Evolutionary conservation across 495 filamentous ascomycete species (phyloP).

Genomic region (Neurospora sp.): DNA sequence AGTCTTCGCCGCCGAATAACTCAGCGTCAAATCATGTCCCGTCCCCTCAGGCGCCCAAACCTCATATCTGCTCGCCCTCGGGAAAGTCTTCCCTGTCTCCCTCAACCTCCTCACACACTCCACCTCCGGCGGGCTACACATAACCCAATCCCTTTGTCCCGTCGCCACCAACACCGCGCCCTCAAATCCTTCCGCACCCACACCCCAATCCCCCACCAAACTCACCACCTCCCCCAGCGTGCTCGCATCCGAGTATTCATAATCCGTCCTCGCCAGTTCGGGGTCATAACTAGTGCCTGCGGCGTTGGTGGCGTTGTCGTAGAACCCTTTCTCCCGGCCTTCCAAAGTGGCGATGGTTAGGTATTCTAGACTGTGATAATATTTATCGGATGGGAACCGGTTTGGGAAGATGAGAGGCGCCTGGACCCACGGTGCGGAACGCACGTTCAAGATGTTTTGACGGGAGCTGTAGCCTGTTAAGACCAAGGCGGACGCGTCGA

Average conservation of each 20-base stretch:
- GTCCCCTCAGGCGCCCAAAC: not conserved
- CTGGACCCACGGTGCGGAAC: too few relatives aligned
- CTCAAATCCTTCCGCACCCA: not conserved
- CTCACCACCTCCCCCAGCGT: not conserved
- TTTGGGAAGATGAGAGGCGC: too few relatives aligned
- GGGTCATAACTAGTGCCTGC: not conserved
- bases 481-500: constrained; percentile 10
- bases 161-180: not conserved
- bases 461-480: constrained; percentile 9
- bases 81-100: not conserved
- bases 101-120: not conserved
- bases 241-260: not conserved
- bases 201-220: not conserved
- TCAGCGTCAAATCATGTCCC: constrained; percentile 4
- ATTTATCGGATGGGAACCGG: not conserved
- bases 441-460: not conserved
- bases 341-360: not conserved
- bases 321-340: not conserved
- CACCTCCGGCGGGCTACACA: not conserved
- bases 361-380: not conserved
- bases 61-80: not conserved
- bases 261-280: not conserved
- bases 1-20: constrained; percentile 2
- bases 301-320: not conserved
- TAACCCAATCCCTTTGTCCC: constrained; percentile 1